phyloP scores from a whole-genome alignment of 1,139 yeast genomes.

The Kodamaea arcana region DNA sequence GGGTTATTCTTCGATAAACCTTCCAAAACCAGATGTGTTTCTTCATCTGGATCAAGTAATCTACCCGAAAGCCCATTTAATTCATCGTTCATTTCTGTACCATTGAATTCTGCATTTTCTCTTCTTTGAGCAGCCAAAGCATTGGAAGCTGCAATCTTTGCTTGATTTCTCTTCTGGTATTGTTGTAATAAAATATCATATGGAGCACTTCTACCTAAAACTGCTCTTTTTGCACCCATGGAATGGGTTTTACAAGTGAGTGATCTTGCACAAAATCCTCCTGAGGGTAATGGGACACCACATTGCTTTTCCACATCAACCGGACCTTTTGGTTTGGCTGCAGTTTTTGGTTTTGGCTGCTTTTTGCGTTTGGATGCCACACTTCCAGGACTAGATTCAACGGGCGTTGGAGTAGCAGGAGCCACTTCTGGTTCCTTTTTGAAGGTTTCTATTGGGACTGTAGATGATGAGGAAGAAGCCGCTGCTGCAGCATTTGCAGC shows the following conservation, averaged over 20 bases:
- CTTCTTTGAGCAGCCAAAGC: slow-evolving; percentile 58
- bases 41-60: slow-evolving; percentile 74
- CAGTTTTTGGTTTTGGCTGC: slow-evolving; percentile 47
- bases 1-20: slow-evolving; percentile 84
- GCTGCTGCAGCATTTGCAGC: slow-evolving; percentile 49
- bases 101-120: slow-evolving; percentile 43
- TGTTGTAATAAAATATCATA: slow-evolving; percentile 85
- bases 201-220: slow-evolving; percentile 87
- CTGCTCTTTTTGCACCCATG: slow-evolving; percentile 97
- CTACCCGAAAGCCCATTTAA: slow-evolving; percentile 15
- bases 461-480: slow-evolving; percentile 20
- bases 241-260: slow-evolving; percentile 96
- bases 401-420: slow-evolving; percentile 6
- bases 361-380: slow-evolving; percentile 32
- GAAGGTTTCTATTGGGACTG: slow-evolving; percentile 10
- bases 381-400: slow-evolving; percentile 6
- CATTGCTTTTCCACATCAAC: slow-evolving; percentile 95
- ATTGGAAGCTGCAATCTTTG: slow-evolving; percentile 78
- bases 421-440: slow-evolving; percentile 7
- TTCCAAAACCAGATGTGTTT: slow-evolving; percentile 85
- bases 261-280: slow-evolving; percentile 92
- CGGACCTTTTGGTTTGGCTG: slow-evolving; percentile 68
- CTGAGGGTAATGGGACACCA: slow-evolving; percentile 90
- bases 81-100: slow-evolving; percentile 17
- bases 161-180: slow-evolving; percentile 89